These are phyloP conservation scores for Boletus bicolor DNA, from an alignment of 768 basidiomycete species.

Conservation along the genomic window DNA sequence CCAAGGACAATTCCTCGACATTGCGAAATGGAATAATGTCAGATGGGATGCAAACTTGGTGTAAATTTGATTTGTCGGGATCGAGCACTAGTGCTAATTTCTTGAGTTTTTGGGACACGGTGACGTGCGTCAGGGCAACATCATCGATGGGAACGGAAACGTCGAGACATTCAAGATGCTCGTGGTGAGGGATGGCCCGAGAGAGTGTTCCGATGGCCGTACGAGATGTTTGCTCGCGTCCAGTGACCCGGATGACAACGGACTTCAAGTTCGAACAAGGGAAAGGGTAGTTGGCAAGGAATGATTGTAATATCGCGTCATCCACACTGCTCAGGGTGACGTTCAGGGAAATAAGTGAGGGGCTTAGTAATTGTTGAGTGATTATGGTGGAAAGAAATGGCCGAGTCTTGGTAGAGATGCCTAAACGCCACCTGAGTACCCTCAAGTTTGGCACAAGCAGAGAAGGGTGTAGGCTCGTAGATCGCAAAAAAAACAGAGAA, in stretches of 20 bases:
- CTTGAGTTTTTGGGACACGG: neutral
- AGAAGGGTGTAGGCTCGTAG: neutral
- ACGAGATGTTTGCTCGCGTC: neutral
- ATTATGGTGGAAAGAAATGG: neutral
- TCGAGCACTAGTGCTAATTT: neutral
- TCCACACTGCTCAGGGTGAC: neutral
- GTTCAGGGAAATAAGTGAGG: neutral
- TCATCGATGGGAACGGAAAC: neutral
- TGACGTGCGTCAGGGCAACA: neutral
- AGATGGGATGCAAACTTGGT: neutral
- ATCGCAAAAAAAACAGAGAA: neutral
- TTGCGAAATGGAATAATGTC: neutral
- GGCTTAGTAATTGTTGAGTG: neutral
- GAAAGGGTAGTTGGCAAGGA: neutral
- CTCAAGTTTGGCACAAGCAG: constrained; percentile 1
- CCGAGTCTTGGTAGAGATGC: neutral
- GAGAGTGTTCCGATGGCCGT: neutral
- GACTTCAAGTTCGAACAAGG: neutral
- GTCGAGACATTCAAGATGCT: neutral
- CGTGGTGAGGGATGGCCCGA: neutral
- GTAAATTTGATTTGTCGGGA: neutral
- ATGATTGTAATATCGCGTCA: neutral
- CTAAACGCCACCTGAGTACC: neutral
- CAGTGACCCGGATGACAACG: neutral
- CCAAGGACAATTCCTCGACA: neutral